Conservation (phyloP, 345 rosid species). For the Microthlaspi erraticum region DNA sequence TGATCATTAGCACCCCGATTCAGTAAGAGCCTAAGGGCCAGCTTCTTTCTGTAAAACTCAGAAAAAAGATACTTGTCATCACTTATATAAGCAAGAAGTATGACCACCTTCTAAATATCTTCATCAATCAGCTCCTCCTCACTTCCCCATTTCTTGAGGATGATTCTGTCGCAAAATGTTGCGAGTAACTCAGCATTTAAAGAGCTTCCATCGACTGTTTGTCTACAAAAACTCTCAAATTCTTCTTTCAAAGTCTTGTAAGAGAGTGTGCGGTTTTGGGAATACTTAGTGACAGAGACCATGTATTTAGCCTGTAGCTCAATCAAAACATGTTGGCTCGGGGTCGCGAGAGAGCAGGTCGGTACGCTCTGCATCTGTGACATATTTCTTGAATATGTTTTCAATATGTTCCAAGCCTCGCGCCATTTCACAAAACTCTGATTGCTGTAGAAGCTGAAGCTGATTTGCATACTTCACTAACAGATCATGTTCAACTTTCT, state of each 20-base stretch:
- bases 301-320: slow-evolving; percentile 82
- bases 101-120: slow-evolving; percentile 72
- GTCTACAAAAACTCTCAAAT: slow-evolving; percentile 44
- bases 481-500: slow-evolving; percentile 87
- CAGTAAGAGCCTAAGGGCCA: slow-evolving; percentile 64
- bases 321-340: slow-evolving; percentile 62
- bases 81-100: slow-evolving; percentile 72
- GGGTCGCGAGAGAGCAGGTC: no score
- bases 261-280: slow-evolving; percentile 69
- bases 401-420: no score
- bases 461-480: slow-evolving; percentile 61
- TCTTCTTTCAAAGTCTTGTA: slow-evolving; percentile 60
- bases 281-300: slow-evolving; percentile 67
- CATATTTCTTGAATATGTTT: no score
- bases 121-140: slow-evolving; percentile 47
- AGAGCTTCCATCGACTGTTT: slow-evolving; percentile 40
- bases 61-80: slow-evolving; percentile 76
- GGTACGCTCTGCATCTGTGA: neutral
- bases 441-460: slow-evolving; percentile 67
- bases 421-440: slow-evolving; percentile 58
- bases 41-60: slow-evolving; percentile 70
- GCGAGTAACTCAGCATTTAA: slow-evolving; percentile 46
- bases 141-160: slow-evolving; percentile 47
- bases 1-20: slow-evolving; percentile 68
- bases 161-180: slow-evolving; percentile 43